A percentile compares a stretch with the other conserved stretches of the same genome.
phyloP scores from a whole-genome alignment of 306 rosid species.

The Canavalia ensiformis region DNA sequence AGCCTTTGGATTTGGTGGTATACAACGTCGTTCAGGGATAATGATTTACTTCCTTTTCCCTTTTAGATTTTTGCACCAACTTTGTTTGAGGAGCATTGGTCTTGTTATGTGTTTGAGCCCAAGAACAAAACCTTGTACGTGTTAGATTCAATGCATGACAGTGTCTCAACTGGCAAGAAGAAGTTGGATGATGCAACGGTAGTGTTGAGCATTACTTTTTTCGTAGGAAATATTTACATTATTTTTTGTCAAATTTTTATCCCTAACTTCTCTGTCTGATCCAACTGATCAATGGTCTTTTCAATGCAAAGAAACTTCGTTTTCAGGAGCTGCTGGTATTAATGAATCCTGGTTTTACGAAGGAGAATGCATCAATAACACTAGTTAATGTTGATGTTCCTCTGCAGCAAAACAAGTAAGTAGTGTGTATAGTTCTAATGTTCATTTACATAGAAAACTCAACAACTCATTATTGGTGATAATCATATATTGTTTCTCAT shows the following conservation, averaged over 20 bases:
- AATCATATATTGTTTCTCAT: conserved; percentile 12
- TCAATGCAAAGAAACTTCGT: conserved; percentile 39
- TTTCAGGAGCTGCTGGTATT: conserved; percentile 43
- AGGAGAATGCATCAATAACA: conserved; percentile 33
- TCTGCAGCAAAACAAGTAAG: conserved; percentile 38
- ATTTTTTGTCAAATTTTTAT: not conserved
- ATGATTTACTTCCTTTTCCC: conserved; percentile 14
- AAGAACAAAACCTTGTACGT: conserved; percentile 31
- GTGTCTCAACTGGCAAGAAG: conserved; percentile 29
- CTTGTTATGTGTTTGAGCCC: conserved; percentile 41
- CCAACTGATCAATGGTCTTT: conserved; percentile 9
- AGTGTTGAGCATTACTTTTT: not conserved
- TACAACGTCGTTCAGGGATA: not conserved
- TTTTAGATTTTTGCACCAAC: conserved; percentile 44
- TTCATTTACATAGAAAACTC: not conserved
- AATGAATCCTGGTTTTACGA: conserved; percentile 33
- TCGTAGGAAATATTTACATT: not conserved
- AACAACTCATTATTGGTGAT: not conserved
- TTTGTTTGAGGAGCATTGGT: conserved; percentile 42
- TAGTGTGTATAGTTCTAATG: not conserved
- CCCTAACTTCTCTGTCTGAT: not conserved
- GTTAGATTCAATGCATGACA: conserved; percentile 35
- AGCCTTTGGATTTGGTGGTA: conserved; percentile 9
- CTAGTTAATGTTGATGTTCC: conserved; percentile 44
- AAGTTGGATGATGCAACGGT: conserved; percentile 48